A percentile compares a stretch with the other conserved stretches of the same genome.
These are phyloP conservation scores for Verruconis gallopava DNA, from an alignment of 2,329 filamentous ascomycete genomes.

Conservation along the genomic window DNA sequence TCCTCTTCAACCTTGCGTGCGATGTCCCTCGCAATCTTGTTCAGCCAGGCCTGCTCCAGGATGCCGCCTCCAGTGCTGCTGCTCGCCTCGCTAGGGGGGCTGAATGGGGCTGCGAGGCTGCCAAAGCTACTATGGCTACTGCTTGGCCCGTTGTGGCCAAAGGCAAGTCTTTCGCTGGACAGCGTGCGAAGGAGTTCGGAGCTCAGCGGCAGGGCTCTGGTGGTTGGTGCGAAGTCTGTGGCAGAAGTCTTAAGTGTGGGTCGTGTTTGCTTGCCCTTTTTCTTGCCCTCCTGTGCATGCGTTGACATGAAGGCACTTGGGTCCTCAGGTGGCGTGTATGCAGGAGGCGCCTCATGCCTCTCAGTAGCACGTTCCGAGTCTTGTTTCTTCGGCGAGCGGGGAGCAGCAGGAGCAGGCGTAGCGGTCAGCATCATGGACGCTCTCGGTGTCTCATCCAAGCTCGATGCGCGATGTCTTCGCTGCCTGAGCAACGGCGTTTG, in stretches of 20 bases:
- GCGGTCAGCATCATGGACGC: background rate
- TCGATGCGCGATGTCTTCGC: constrained; percentile 3
- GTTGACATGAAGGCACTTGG: background rate
- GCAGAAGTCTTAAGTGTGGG: background rate
- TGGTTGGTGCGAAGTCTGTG: background rate
- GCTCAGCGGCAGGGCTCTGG: too few species aligned
- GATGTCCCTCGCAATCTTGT: constrained; percentile 90
- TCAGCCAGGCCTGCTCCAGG: constrained; percentile 72
- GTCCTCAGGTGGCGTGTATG: background rate
- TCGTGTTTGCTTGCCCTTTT: background rate
- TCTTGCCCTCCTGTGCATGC: background rate
- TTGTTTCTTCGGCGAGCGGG: too few species aligned
- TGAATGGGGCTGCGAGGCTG: constrained; percentile 39
- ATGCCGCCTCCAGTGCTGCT: constrained; percentile 34
- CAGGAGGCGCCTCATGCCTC: too few species aligned
- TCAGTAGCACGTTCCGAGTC: too few species aligned
- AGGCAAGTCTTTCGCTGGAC: constrained; percentile 20
- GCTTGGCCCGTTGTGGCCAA: constrained; percentile 1
- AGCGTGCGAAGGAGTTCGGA: constrained; percentile 21
- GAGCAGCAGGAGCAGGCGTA: too few species aligned
- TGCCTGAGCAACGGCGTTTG: background rate
- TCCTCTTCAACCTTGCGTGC: constrained; percentile 78
- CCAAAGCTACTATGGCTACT: constrained; percentile 23
- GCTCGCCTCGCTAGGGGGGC: constrained; percentile 9
- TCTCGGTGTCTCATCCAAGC: constrained; percentile 2